A percentile compares a stretch with the other conserved stretches of the same genome.
phyloP scores from a whole-genome alignment of 2,329 filamentous ascomycete species.

The Huntiella savannae region DNA sequence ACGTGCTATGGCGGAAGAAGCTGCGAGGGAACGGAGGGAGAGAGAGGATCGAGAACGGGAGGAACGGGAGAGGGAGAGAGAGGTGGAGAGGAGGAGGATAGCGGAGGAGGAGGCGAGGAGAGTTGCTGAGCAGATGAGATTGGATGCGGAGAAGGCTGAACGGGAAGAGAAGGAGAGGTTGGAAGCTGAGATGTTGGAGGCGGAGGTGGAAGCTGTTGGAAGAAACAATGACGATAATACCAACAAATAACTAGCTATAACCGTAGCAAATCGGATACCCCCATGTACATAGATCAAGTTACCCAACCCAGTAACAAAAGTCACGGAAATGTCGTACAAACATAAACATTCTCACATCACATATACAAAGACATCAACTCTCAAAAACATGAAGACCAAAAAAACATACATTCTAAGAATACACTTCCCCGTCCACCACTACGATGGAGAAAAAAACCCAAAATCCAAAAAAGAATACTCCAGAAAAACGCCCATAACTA shows the following conservation, averaged over 20 bases:
- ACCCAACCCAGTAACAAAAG: too few relatives aligned
- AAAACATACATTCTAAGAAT: too few relatives aligned
- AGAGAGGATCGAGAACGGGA: background rate
- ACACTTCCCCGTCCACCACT: background rate
- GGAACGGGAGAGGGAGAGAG: background rate
- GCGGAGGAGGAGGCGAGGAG: too few relatives aligned
- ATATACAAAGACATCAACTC: background rate
- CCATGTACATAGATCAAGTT: too few relatives aligned
- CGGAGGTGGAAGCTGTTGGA: background rate
- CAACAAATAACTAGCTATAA: too few relatives aligned
- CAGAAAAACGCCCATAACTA: background rate
- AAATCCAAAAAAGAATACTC: slow-evolving; percentile 7
- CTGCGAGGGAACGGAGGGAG: background rate
- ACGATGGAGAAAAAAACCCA: slow-evolving; percentile 2
- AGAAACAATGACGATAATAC: too few relatives aligned
- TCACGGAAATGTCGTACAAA: background rate
- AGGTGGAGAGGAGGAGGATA: background rate
- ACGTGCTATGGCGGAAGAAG: background rate
- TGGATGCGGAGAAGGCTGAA: background rate
- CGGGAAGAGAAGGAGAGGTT: background rate
- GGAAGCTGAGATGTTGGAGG: background rate
- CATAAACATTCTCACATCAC: background rate
- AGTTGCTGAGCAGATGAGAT: background rate
- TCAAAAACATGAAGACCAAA: background rate
- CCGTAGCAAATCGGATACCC: too few relatives aligned